phyloP scores from a whole-genome alignment of 192 early-diverging fungal species.

The Coemansia sp. region DNA sequence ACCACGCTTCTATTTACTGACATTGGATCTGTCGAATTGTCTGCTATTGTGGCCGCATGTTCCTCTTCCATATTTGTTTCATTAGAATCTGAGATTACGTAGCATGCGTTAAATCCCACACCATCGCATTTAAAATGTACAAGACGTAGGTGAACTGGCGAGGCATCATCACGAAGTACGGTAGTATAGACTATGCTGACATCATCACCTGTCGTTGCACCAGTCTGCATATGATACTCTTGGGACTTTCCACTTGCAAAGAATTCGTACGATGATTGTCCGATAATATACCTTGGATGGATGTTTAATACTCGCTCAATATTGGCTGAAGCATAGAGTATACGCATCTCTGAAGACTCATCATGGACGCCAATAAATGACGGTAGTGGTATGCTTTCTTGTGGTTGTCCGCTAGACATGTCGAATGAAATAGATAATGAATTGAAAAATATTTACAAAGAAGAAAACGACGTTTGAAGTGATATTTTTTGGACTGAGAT shows the following conservation, averaged over 20 bases:
- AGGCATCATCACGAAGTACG: neutral
- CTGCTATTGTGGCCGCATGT: neutral
- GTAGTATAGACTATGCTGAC: constrained; percentile 1
- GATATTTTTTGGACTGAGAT: neutral
- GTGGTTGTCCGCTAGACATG: neutral
- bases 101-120: constrained; percentile 19
- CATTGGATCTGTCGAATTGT: neutral
- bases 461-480: neutral
- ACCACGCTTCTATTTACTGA: neutral
- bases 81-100: neutral
- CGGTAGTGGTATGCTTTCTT: neutral
- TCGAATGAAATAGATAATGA: neutral
- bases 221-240: constrained; percentile 12
- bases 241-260: constrained; percentile 5
- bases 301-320: constrained; percentile 7
- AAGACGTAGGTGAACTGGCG: constrained; percentile 6
- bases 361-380: constrained; percentile 36
- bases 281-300: constrained; percentile 12
- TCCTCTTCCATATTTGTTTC: neutral
- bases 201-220: neutral
- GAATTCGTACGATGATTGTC: constrained; percentile 4
- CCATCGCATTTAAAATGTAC: constrained; percentile 27
- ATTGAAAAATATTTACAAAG: neutral
- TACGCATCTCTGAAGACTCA: constrained; percentile 30
- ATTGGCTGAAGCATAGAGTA: constrained; percentile 33